Evolutionary conservation across 768 basidiomycete genomes (phyloP).

Genomic region (Lepiota venenata): DNA sequence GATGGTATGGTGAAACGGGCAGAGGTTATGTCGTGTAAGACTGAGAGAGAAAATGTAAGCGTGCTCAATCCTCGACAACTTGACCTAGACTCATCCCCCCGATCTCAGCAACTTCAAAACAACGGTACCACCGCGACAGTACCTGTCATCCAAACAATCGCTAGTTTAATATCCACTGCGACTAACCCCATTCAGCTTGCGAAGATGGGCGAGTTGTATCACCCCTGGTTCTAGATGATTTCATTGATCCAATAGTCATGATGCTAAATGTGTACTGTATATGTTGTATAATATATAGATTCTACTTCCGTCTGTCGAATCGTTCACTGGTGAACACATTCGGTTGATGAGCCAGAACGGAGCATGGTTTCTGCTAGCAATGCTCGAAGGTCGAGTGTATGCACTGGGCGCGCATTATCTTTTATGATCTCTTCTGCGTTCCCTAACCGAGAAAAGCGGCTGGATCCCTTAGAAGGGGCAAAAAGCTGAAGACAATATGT

Average conservation of each 20-base stretch:
- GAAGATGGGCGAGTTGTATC: slow-evolving; percentile 81
- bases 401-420: slow-evolving; percentile 40
- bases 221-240: slow-evolving; percentile 75
- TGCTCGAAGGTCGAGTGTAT: not conserved
- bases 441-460: slow-evolving; percentile 51
- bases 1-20: slow-evolving; percentile 78
- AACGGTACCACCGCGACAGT: slow-evolving; percentile 30
- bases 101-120: slow-evolving; percentile 31
- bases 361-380: slow-evolving; percentile 7
- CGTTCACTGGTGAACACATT: slow-evolving; percentile 7
- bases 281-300: slow-evolving; percentile 2
- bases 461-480: slow-evolving; percentile 46
- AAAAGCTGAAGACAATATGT: slow-evolving; percentile 49
- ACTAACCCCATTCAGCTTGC: slow-evolving; percentile 84
- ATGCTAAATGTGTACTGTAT: slow-evolving; percentile 11
- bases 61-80: not conserved
- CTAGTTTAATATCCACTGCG: slow-evolving; percentile 78
- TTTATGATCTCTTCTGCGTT: slow-evolving; percentile 53
- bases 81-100: not conserved
- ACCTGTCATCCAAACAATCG: slow-evolving; percentile 78
- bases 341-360: slow-evolving; percentile 7
- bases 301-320: not conserved
- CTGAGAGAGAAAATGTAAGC: slow-evolving; percentile 77
- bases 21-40: slow-evolving; percentile 81
- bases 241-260: slow-evolving; percentile 9